A percentile compares a stretch with the other conserved stretches of the same genome.
Conservation (phyloP, 164 flowering plant genomes). For the Vitis vinifera region ASM3070453v1 NC_081821.1:1696001-1696500, state of each 20-base stretch:
- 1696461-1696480: too few species aligned
- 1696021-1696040: slow-evolving; percentile 10
- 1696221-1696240: slow-evolving; percentile 52
- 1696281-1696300: neutral
- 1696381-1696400: too few species aligned
- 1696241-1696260: slow-evolving; percentile 57
- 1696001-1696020: slow-evolving; percentile 1
- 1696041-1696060: slow-evolving; percentile 43
- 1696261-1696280: neutral
- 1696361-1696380: too few species aligned
- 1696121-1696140: slow-evolving; percentile 48
- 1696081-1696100: slow-evolving; percentile 39
- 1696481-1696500: too few species aligned
- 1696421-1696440: too few species aligned
- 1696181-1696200: slow-evolving; percentile 56
- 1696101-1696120: slow-evolving; percentile 51
- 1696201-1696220: slow-evolving; percentile 45
- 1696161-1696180: slow-evolving; percentile 50
- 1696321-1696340: too few species aligned
- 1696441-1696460: too few species aligned
- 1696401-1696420: too few species aligned
- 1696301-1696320: too few species aligned
- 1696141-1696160: slow-evolving; percentile 52
- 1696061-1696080: slow-evolving; percentile 54
- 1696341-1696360: too few species aligned